Evolutionary conservation across 2,329 filamentous ascomycete species (phyloP), one percentile per base, ranked within the genome.

Genomic region (Paecilomyces sp.): DNA sequence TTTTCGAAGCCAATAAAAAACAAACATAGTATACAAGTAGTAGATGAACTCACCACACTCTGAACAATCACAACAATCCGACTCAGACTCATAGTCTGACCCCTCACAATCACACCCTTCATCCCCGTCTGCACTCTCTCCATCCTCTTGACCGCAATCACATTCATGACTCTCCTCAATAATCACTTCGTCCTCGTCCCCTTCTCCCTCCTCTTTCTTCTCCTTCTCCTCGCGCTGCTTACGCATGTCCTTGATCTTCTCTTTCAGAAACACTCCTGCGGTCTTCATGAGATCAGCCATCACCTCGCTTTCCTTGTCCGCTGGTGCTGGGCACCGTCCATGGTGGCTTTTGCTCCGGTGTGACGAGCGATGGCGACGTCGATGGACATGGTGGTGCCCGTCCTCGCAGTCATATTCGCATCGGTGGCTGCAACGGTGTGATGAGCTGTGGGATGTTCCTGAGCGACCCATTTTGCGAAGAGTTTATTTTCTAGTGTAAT

Each of bases 141-240:
- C n/a, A 22, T 47, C 41, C 5, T 18, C 41, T 3, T 47, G 15
- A 15, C 41, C n/a, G n/a, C 41, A 47, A 18, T 47, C 41, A 47
- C 41, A 47, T 18, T 4, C 18, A 47, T 47, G 41, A 18, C 41
- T 5, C 18, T 47, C 41, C 18, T 47, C 41, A 18, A 47, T 47
- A 47, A 41, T 41, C 25, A 50, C 30, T 15, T 25, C 53, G 55
- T 24, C 15, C 34, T 28, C 55, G 25, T 28, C 25, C 30, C n/a
- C 24, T n/a, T 61, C 55, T 55, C 30, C 60, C 51, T 15, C 53
- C 52, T 54, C 51, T 57, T 31, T 41, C 57, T 30, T 30, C 3
- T 57, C 51, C n/a, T 58, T 33, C 24, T 60, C 60, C 15, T 52
- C 57, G 28, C 41, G 22, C 13, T 36, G 22, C 30, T 54, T 34